Base-by-base conservation (phyloP, 768 basidiomycete species). In the Amanita brunnescens region DNA sequence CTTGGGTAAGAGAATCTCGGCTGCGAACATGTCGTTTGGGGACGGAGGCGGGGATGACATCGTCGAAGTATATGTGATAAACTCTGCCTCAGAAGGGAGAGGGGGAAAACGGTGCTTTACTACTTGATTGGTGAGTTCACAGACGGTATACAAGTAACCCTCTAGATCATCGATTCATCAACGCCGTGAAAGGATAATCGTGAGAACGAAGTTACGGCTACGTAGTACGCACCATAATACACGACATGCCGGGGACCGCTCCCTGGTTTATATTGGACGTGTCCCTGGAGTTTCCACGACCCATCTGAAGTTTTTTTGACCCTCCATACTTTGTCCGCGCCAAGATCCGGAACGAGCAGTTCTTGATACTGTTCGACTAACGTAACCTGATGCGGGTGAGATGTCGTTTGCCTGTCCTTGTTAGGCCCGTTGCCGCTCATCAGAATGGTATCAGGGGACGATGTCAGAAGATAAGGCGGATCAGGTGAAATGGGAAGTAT, bases 341-440 rank as follows among this genome's bases (percentile, higher is more conserved):
- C 90, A 5, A 93, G 70, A 63, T 92, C 88, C 1, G 87, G 80
- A 1, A 89, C 72, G 39, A 90, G 72, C 10, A 91, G 65, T 55
- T 87, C 85, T 23, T 70, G 59, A 43, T 73, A 69, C 14, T 69
- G 64, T 26, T 73, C 64, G 35, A 78, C 73, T 12, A 81, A 59
- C 51, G 75, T 59, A 30, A 82, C 79, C 59, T 91, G 85, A 66
- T 92, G 91, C 0, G 87, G 85, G 61, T 93, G 91, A 3, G 88
- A 74, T 5, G 69, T 64, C 50, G 81, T 77, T 61, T 93, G 91
- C 30, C 91, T 76, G 16, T 76, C 75, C 5, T 62, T 59, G 60
- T 87, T 74, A 1, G 87, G 87, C 0, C 90, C 87, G 0, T 71
- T 69, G 1, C 78, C 80, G 12, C 59, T 62, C 41, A 89, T 72